Evolutionary conservation across 148 eudicot species (phyloP), one percentile per base, ranked within the genome.

Genomic region (Spergularia marina): DNA sequence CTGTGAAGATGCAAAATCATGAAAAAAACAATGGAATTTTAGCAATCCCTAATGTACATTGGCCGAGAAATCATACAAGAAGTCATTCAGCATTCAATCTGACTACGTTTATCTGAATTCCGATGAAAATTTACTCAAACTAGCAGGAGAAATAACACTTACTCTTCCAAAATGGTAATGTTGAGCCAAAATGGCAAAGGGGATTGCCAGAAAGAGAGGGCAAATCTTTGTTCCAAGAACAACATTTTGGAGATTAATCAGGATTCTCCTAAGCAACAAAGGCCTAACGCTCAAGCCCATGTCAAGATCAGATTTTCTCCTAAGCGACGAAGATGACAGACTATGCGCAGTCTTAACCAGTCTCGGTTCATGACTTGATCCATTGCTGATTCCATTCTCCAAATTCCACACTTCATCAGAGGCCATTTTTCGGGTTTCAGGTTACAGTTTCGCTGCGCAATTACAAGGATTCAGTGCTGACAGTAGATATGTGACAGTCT

Each of bases 201-300:
- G 91, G 56, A 89, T 81, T 17, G 93, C 93, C 21, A 84, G 81
- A 81, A 89, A 85, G 10, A 91, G 86, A 69, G 87, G 57, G 58
- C 85, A 86, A 71, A 91, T 85, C 82, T 89, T 91, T 12, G 89
- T 88, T 36, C 88, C 93, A 53, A 91, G 78, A 36, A 91, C 36
- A 74, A 91, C 93, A 65, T 79, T 84, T 60, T 78, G 87, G 73
- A 89, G 67, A 69, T 86, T 85, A 1, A 53, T 58, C 69, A 86
- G 52, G 16, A 88, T 70, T 11, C 40, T 47, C 65, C 82, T 75
- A 47, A 85, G 44, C 82, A 74, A 25, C 55, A 76, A 25, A 59
- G 78, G 83, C 73, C 85, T 79, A 47, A 80, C 78, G 64, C 60
- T 79, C 12, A 82, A 65, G 15, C 77, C 34, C 40, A 84, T 63